Base-by-base conservation (phyloP, 768 basidiomycete genomes). In the Wakefieldia striispora region DNA sequence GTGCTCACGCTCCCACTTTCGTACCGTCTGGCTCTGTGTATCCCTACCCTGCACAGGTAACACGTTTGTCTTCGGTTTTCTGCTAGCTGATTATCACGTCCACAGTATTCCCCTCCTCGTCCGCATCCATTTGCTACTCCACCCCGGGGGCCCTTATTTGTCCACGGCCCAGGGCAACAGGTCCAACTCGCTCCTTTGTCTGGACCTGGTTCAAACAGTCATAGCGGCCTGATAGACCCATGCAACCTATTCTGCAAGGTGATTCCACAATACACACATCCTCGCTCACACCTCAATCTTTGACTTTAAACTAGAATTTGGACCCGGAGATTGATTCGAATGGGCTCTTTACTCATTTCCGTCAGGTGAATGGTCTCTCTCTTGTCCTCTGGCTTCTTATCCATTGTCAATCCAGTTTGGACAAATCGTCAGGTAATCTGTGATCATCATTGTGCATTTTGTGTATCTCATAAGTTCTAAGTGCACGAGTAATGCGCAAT, bases 221-320 rank as follows among this genome's bases (percentile, higher is more conserved):
- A 91, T 61, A 91, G 88, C 55, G 91, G 91, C 17, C 75, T 94
- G 23, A 91, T 92, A 53, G 91, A 92, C 67, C 91, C 91, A 0
- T 93, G 90, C 75, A 92, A 92, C 63, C 69, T 93, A 40, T 93
- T 93, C 68, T 90, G 87, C 77, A 91, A 91, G 76, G 88, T 88
- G 8, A 50, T 37, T 34, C 27, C 4, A 11, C 8, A 14, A 73
- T 58, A 2, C 7, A 26, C 24, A n/a, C 26, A 27, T 19, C 45
- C 23, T 36, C 43, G 43, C 53, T 24, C 49, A 9, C 37, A 12
- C 12, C 20, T 46, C 51, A 34, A 47, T 23, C 21, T 38, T 57
- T 43, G 20, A 45, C 43, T 26, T 31, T 44, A 14, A 42, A 45
- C 48, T 62, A 95, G 90, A 93, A 93, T 64, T 73, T 95, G 43